Conservation (phyloP, 2,329 filamentous ascomycete genomes). For the Microdochium trichocladiopsis region DNA sequence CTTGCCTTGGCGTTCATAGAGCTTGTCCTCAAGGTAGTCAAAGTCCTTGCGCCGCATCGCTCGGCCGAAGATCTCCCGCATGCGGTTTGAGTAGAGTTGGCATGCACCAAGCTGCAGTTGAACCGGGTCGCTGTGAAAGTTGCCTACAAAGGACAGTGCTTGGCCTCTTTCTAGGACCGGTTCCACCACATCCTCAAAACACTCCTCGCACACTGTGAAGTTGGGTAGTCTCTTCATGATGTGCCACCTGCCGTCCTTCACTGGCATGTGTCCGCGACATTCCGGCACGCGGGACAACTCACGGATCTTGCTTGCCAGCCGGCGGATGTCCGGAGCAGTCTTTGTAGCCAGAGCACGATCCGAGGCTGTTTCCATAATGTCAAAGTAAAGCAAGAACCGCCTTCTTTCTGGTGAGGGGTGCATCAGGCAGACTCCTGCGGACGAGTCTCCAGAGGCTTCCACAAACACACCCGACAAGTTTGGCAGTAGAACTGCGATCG, state of each 20-base stretch:
- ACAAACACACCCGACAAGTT: conserved; percentile 62
- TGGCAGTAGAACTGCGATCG: conserved; percentile 68
- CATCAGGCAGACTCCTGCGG: conserved; percentile 60
- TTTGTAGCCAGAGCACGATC: conserved; percentile 39
- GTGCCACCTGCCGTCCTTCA: conserved; percentile 66
- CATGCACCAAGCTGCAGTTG: conserved; percentile 53
- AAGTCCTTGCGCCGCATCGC: conserved; percentile 63
- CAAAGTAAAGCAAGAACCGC: conserved; percentile 53
- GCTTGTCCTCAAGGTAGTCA: conserved; percentile 49
- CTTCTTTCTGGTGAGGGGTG: conserved; percentile 46
- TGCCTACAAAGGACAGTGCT: conserved; percentile 44
- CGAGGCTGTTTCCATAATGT: conserved; percentile 49
- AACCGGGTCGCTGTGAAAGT: conserved; percentile 55
- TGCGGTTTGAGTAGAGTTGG: conserved; percentile 73
- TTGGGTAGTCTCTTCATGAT: conserved; percentile 68
- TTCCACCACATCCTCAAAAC: conserved; percentile 73
- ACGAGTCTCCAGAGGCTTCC: conserved; percentile 36
- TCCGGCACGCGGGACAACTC: conserved; percentile 51
- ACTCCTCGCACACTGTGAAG: conserved; percentile 81
- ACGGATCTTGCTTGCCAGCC: conserved; percentile 57
- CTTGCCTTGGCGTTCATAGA: conserved; percentile 51
- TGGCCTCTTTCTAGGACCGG: conserved; percentile 45
- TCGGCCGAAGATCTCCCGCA: conserved; percentile 66
- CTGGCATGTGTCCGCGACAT: conserved; percentile 57
- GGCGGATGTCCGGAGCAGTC: conserved; percentile 46